Evolutionary conservation across 345 rosid genomes (phyloP), one percentile per base, ranked within the genome.

Genomic region (Murraya paniculata): DNA sequence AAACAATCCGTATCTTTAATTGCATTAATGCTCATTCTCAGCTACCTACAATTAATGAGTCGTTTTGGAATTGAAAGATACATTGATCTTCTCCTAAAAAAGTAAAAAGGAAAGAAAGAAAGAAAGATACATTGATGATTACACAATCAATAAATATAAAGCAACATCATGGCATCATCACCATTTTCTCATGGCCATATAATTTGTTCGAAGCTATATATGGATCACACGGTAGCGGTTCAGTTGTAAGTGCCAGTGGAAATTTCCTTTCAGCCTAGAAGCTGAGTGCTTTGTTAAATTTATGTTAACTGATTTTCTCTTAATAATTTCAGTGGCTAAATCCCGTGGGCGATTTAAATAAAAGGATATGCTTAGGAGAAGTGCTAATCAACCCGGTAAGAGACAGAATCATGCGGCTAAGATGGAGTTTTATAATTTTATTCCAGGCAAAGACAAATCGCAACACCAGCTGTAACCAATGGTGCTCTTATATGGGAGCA

Each of bases 371-470:
- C 86, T 13, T 21, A 2, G 3, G 50, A 27, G 82, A 84, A 28
- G 64, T 4, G 62, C 64, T 7, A 27, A 84, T 88, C 82, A 78
- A 74, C 72, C 81, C 77, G 0, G 39, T 2, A 33, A 82, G 85
- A 2, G 86, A 77, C 38, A 24, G 57, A 30, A 73, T 39, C 6
- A 36, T 88, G 64, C 78, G 41, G 58, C 61, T 82, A 41, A 87
- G 71, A 56, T 90, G 91, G 90, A 79, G 67, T 21, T 87, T 87
- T 72, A 24, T 71, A 79, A 64, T 21, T 87, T 87, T 72, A 24
- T 71, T 0, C 88, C 91, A 13, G 91, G 93, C 24, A 83, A 73
- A 60, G 87, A 88, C 72, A 84, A 82, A 41, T 85, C 2, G 88
- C 85, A 50, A 88, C 90, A 48, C 89, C 90, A 0, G 89, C 91